Evolutionary conservation across 768 basidiomycete species (phyloP), one percentile per base, ranked within the genome.

Genomic region (Mycena galopus): DNA sequence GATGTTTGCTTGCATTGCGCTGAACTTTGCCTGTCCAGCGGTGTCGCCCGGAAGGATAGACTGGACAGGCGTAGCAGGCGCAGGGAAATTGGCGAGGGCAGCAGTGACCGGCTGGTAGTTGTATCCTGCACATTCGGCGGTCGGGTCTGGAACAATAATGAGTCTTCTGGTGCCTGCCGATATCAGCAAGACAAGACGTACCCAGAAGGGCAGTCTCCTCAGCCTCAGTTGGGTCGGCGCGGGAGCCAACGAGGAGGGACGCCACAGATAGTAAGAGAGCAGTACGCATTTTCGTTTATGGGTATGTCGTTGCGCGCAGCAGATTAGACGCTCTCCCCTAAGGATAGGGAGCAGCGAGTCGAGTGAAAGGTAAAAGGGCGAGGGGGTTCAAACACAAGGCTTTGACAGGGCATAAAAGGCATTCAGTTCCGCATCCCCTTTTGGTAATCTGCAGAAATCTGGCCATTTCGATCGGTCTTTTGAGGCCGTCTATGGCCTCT

Each of bases 81-180:
- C 9, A 3, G 89, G 89, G 76, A 88, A 90, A 1, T 82, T 74
- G 0, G 79, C 35, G 9, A 84, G 21, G 2, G 82, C 79, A 8
- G 79, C 68, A 0, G 78, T 39, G 3, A 86, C 80, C 1, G 83
- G 84, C 4, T 82, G 69, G 65, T 88, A 85, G 64, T 75, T 76
- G 77, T 90, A 89, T 0, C 82, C 74, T 3, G 81, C 73, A 72
- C 89, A 90, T 71, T 88, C 88, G 42, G 55, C 30, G 47, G 72
- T 77, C 2, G 81, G 73, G 67, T 80, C 86, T 86, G 73, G 16
- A 33, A 27, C 29, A 62, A 6, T 2, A 2, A 32, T 44, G 19
- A 53, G 23, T 25, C 53, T 12, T 21, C 21, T n/a, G n/a, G 21
- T 29, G 16, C n/a, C 55, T 32, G 30, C 30, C 4, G 23, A 25